Evolutionary conservation across 441 rosid species (phyloP).

Genomic region (Gossypium laxum): DNA sequence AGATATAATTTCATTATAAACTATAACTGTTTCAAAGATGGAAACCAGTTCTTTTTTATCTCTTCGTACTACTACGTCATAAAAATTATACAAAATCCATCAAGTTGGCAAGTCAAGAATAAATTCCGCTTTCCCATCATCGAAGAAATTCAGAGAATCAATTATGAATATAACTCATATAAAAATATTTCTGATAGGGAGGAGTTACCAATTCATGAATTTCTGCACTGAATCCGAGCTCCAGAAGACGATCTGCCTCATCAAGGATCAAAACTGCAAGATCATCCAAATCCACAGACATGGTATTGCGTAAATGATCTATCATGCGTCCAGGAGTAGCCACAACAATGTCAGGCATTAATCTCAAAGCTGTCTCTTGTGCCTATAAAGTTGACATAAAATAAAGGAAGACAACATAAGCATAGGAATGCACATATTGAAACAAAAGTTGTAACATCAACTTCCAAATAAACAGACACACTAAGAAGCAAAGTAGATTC

Average conservation of each 20-base stretch:
- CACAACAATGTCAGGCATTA: conserved; percentile 95
- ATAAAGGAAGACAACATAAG: not conserved
- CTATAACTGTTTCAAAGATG: not conserved
- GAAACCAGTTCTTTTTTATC: not conserved
- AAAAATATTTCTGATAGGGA: not conserved
- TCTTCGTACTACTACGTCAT: not conserved
- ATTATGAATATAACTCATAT: not conserved
- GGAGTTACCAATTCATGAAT: conserved; percentile 71
- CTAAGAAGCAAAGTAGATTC: not conserved
- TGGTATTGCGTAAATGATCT: conserved; percentile 87
- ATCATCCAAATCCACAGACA: conserved; percentile 85
- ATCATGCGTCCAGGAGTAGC: conserved; percentile 98
- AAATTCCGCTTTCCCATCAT: not conserved
- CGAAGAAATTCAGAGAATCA: not conserved
- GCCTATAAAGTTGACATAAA: conserved; percentile 32
- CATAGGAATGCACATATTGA: not conserved
- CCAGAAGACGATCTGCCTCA: conserved; percentile 93
- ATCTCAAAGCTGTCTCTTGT: conserved; percentile 81
- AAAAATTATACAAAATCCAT: not conserved
- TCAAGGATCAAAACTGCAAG: conserved; percentile 89
- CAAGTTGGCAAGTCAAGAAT: not conserved
- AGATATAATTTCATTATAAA: not conserved
- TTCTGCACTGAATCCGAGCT: conserved; percentile 91
- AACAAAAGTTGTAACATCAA: not conserved
- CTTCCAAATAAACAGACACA: not conserved